phyloP scores from a whole-genome alignment of 2,329 filamentous ascomycete species.

The Fusarium palustre region DNA sequence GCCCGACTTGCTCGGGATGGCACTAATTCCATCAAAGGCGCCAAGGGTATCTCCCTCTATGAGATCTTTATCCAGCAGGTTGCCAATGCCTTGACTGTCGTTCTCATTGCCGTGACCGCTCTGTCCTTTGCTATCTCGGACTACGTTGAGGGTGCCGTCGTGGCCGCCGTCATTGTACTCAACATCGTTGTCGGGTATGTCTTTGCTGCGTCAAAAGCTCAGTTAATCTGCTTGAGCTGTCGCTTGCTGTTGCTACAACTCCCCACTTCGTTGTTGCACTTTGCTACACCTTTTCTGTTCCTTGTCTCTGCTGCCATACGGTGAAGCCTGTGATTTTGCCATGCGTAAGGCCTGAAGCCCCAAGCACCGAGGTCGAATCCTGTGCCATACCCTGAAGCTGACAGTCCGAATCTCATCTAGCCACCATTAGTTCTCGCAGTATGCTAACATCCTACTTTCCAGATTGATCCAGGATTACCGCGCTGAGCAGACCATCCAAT shows the following conservation, averaged over 20 bases:
- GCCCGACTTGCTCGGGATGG: slow-evolving; percentile 74
- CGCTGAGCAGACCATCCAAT: slow-evolving; percentile 72
- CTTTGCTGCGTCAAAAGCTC: slow-evolving; percentile 40
- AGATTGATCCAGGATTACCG: slow-evolving; percentile 71
- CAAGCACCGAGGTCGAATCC: slow-evolving; percentile 45
- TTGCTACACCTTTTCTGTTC: slow-evolving; percentile 34
- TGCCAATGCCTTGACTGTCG: slow-evolving; percentile 80
- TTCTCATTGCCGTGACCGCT: slow-evolving; percentile 80
- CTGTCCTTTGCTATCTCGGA: slow-evolving; percentile 74
- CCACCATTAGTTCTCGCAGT: slow-evolving; percentile 24
- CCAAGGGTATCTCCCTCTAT: slow-evolving; percentile 78
- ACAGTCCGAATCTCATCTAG: slow-evolving; percentile 38
- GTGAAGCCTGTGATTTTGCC: slow-evolving; percentile 48
- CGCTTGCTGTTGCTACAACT: slow-evolving; percentile 29
- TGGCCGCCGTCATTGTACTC: slow-evolving; percentile 72
- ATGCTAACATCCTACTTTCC: slow-evolving; percentile 44
- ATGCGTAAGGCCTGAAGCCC: slow-evolving; percentile 45
- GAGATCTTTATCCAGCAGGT: slow-evolving; percentile 82
- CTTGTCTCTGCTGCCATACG: slow-evolving; percentile 43
- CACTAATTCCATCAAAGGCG: slow-evolving; percentile 76
- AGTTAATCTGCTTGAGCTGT: slow-evolving; percentile 39
- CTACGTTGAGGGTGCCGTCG: slow-evolving; percentile 72
- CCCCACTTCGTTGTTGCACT: slow-evolving; percentile 34
- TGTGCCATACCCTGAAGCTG: slow-evolving; percentile 48
- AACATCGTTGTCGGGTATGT: slow-evolving; percentile 75